phyloP scores from a whole-genome alignment of 1,284 basidiomycete genomes.

The Serendipita sp. region DNA sequence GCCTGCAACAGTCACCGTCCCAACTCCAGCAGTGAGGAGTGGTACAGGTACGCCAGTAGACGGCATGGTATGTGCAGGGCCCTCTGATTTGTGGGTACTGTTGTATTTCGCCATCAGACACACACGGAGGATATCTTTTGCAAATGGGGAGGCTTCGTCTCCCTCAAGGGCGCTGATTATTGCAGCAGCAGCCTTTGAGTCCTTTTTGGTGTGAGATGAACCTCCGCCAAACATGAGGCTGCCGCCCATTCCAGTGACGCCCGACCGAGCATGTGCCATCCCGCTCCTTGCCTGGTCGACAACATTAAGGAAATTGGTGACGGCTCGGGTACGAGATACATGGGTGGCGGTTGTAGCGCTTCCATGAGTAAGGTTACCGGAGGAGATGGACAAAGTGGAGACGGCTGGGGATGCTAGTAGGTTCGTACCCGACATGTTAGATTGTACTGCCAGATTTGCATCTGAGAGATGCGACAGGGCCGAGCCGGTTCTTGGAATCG shows the following conservation, averaged over 20 bases:
- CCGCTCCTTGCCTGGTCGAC: slow-evolving; percentile 4
- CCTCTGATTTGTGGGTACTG: background rate
- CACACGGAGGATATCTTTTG: background rate
- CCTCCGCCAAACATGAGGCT: background rate
- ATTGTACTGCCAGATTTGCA: slow-evolving; percentile 47
- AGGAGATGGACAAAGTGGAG: background rate
- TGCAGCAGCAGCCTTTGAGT: background rate
- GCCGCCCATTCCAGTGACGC: background rate
- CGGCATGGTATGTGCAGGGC: background rate
- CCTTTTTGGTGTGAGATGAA: background rate
- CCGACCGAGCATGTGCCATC: no score
- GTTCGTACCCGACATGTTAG: slow-evolving; percentile 50
- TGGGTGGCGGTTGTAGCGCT: slow-evolving; percentile 24
- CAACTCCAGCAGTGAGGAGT: background rate
- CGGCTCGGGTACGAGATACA: background rate
- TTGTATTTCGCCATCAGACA: background rate
- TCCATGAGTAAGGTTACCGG: slow-evolving; percentile 19
- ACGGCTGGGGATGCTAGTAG: slow-evolving; percentile 17
- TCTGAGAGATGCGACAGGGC: background rate
- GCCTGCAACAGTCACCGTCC: slow-evolving; percentile 21
- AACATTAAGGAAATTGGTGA: background rate
- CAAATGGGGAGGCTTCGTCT: background rate
- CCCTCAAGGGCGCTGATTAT: background rate
- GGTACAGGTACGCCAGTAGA: background rate
- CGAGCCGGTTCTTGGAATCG: background rate